Evolutionary conservation across 2,329 filamentous ascomycete genomes (phyloP).

Genomic region (Pseudodiploospora longispora): DNA sequence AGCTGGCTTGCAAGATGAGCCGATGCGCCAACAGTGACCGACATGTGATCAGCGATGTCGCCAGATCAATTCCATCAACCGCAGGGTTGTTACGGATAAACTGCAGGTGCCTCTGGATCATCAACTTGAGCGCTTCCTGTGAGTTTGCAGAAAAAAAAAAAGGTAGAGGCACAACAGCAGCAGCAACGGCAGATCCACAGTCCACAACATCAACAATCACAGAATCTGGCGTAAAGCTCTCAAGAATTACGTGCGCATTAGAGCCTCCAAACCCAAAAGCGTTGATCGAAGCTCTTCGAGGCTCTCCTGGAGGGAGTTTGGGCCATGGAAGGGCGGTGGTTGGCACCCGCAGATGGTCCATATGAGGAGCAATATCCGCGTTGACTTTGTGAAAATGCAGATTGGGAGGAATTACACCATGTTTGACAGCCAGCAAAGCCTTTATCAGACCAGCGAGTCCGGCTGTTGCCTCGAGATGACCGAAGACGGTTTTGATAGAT

Average conservation of each 20-base stretch:
- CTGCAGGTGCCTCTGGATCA: background rate
- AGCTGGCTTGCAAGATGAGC: background rate
- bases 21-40: background rate
- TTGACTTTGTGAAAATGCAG: constrained; percentile 16
- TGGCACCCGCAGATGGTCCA: constrained; percentile 7
- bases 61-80: background rate
- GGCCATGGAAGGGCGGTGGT: constrained; percentile 8
- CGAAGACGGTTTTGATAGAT: constrained; percentile 10
- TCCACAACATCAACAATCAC: no score
- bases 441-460: constrained; percentile 10
- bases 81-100: background rate
- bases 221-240: constrained; percentile 4
- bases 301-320: background rate
- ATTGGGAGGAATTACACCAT: constrained; percentile 15
- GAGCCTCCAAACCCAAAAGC: constrained; percentile 34
- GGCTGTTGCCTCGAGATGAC: constrained; percentile 8
- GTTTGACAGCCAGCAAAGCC: constrained; percentile 4
- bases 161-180: background rate
- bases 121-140: background rate
- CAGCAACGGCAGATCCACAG: background rate
- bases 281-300: constrained; percentile 12
- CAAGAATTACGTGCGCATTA: constrained; percentile 32
- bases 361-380: constrained; percentile 13
- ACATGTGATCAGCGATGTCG: background rate
- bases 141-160: background rate